Evolutionary conservation across 2,329 filamentous ascomycete species (phyloP), one percentile per base, ranked within the genome.

Genomic region (Rutstroemia sp.): DNA sequence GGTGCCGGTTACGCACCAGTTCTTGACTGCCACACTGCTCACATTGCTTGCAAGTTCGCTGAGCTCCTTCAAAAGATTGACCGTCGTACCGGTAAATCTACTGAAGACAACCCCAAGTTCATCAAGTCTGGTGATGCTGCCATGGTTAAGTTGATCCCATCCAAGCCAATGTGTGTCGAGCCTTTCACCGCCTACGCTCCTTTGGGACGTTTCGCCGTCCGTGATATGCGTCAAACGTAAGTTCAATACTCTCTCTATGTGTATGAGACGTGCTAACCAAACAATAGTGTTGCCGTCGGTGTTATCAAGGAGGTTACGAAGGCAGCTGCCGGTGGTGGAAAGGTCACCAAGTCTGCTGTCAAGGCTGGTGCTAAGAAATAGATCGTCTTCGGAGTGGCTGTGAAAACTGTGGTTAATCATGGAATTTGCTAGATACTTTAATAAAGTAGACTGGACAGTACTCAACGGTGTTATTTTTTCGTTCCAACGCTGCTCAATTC

Each of bases 111-210:
- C 73, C 94, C 94, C 80, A 99, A 99, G 88, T 97, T 96, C 87
- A 92, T 99, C 90, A 99, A 99, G 91, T 96, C 92, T 73, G 94
- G 94, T 88, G 94, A 99, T 78, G 92, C 94, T 70, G 92, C 92
- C 78, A 99, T 99, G 81, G 94, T 99, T 83, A 97, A 96, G 91
- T 97, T 99, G 94, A 75, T 96, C 84, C 94, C 94, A 76, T 96
- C 92, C 83, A 99, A 99, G 92, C 94, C 94, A 76, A 99, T 99
- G 94, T 99, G 94, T 79, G 94, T 99, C 79, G 94, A 99, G 90
- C 82, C 94, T 71, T 99, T 97, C 91, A 96, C 92, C 73, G 91
- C 96, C 75, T 99, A 97, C 85, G 92, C 94, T 73, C 94, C 94
- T 78, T 91, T 99, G 72, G 94, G 94, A 77, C 92, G 94, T 87